These are phyloP conservation scores for Alternaria brassicicola DNA, from an alignment of 2,329 filamentous ascomycete species.

Conservation along the genomic window DNA sequence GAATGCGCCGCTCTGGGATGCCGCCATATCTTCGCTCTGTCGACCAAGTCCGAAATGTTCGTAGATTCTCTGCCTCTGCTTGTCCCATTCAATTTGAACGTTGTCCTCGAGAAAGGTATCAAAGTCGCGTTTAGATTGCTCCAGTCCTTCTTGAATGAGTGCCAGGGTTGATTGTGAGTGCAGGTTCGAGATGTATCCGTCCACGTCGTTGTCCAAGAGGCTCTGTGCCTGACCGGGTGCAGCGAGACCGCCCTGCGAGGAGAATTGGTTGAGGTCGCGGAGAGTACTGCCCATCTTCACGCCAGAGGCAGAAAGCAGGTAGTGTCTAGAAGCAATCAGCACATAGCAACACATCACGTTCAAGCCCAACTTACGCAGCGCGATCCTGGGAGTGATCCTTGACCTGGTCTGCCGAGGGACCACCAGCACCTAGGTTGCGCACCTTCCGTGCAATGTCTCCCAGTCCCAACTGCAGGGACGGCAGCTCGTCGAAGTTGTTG, in stretches of 20 bases:
- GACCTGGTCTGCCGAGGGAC: slow-evolving; percentile 61
- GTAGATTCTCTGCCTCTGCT: slow-evolving; percentile 90
- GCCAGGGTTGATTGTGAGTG: slow-evolving; percentile 89
- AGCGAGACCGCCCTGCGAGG: slow-evolving; percentile 69
- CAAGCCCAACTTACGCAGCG: slow-evolving; percentile 57
- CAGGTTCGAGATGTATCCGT: slow-evolving; percentile 80
- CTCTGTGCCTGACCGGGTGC: slow-evolving; percentile 47
- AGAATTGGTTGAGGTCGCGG: slow-evolving; percentile 83
- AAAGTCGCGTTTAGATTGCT: slow-evolving; percentile 88
- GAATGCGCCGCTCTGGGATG: slow-evolving; percentile 46
- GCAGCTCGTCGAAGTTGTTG: slow-evolving; percentile 73
- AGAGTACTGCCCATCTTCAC: slow-evolving; percentile 86
- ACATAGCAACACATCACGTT: background rate
- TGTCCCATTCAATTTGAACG: slow-evolving; percentile 93
- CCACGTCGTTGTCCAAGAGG: slow-evolving; percentile 60
- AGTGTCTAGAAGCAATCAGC: slow-evolving; percentile 67
- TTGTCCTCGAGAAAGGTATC: slow-evolving; percentile 94
- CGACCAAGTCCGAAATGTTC: slow-evolving; percentile 86
- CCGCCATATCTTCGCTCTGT: slow-evolving; percentile 49
- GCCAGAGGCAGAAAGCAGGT: slow-evolving; percentile 89
- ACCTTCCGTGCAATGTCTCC: slow-evolving; percentile 81
- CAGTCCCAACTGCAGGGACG: slow-evolving; percentile 86
- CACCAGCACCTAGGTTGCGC: slow-evolving; percentile 78
- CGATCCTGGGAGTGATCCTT: slow-evolving; percentile 50
- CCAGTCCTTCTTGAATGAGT: slow-evolving; percentile 89